Evolutionary conservation across 169 alveolate species (phyloP), one percentile per base, ranked within the genome.

Genomic region (Eimeria maxima): DNA sequence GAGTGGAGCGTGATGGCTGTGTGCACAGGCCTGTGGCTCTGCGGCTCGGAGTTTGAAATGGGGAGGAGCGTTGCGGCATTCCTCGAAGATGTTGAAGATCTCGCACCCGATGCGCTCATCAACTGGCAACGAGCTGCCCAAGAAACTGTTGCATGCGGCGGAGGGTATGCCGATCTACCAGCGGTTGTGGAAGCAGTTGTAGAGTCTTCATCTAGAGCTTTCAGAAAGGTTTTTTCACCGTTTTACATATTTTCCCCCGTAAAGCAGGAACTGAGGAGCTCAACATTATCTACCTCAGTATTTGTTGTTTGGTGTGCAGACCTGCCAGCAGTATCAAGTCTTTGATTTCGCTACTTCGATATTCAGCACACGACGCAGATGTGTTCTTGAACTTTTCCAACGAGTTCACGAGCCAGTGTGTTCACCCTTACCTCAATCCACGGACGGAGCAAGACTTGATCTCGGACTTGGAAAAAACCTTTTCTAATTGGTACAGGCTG

Each of bases 351-450:
- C 81, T 97, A 42, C 96, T 97, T 24, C 96, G 98, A 38, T 97
- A 96, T 76, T 97, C 98, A 7, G 97, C 97, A 53, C 97, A 97
- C 87, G 98, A 97, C 81, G 96, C 98, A 47, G 98, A 97, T 67
- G 97, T 97, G 42, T 95, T 97, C 44, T 94, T 92, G 94, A 97
- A 97, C 73, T 95, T 97, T 47, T 38, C 95, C 73, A 93, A 81
- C 16, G 76, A 95, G 4, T 96, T 97, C 80, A 94, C 96, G n/a
- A 93, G 83, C 90, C 96, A 96, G 73, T 96, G 96, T 55, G 95
- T 95, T 50, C 96, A 95, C 53, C 97, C 97, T 1, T 95, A 92
- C 63, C 95, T 96, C 42, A 97, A 96, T 87, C 97, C 97, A 50
- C 96, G 98, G 67, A 96, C 97, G 33, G 97, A 96, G 96, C 96